Evolutionary conservation across 2,329 filamentous ascomycete species (phyloP), one percentile per base, ranked within the genome.

Genomic region (Leptographium radiaticola): DNA sequence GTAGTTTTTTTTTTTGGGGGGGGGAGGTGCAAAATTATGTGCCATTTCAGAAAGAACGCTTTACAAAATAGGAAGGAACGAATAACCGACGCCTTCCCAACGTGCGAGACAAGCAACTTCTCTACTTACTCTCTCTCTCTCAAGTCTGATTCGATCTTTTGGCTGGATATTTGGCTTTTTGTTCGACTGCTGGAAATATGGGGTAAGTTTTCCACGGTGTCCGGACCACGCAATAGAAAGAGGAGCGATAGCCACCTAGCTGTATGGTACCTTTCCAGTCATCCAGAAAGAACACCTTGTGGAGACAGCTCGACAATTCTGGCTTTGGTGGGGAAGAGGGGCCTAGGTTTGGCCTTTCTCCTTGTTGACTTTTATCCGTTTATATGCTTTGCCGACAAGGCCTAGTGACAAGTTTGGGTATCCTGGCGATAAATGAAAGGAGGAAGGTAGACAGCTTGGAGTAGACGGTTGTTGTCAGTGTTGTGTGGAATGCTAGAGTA

Each of bases 51-150:
- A 15, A 30, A 25, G 15, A 4, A 16, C n/a, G 15, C 12, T 33
- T 36, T 46, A 33, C 50, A n/a, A 39, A 52, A 52, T 12, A 46
- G 50, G 50, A 52, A 52, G 40, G 50, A 33, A 34, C 50, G 38
- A 46, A n/a, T 25, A 36, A 33, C 20, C 39, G n/a, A 11, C 4
- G 25, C 43, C 30, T 45, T n/a, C 43, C 25, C 16, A 30, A 18
- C 8, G 12, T 13, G 40, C 25, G n/a, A 38, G 33, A 39, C 36
- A 15, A 49, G 16, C 16, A 30, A 10, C 13, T 30, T 31, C n/a
- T 11, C 34, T 25, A 44, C 36, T 49, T 49, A 49, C 47, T 39
- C 5, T n/a, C 4, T n/a, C 4, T 49, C 46, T 49, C 33, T 13
- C 13, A 30, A 44, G 11, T 30, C 18, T 11, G 42, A 11, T 18